Conservation (phyloP, 176 grass and related monocot genomes). For the Melocanna baccifera region DNA sequence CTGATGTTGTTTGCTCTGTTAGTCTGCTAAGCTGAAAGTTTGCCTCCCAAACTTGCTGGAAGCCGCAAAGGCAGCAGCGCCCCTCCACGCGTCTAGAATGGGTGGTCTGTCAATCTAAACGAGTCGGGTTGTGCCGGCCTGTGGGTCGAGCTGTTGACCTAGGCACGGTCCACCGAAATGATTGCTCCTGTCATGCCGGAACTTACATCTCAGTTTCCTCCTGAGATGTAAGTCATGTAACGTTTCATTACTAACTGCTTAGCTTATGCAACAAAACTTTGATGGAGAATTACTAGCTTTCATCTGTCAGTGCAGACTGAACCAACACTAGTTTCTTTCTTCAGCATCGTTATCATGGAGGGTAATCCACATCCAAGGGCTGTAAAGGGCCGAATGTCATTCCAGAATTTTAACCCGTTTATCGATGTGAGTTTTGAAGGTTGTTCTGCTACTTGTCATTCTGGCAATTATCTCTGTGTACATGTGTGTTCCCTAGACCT, state of each 20-base stretch:
- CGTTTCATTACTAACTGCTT: not conserved
- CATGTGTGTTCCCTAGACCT: conserved; percentile 37
- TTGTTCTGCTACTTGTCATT: conserved; percentile 23
- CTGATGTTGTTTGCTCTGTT: not conserved
- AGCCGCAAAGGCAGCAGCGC: conserved; percentile 59
- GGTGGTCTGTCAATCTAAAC: no score
- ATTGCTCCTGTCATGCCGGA: no score
- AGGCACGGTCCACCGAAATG: no score
- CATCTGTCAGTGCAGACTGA: not conserved
- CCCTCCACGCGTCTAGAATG: conserved; percentile 79
- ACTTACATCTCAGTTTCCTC: not conserved
- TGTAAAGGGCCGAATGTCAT: conserved; percentile 82
- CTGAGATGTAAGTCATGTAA: not conserved
- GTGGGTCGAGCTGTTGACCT: no score
- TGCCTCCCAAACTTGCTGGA: conserved; percentile 59
- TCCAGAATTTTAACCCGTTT: conserved; percentile 81
- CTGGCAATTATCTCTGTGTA: not conserved
- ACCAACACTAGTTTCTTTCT: not conserved
- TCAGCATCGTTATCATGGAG: conserved; percentile 90
- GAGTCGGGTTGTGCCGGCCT: no score
- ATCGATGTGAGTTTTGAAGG: conserved; percentile 67
- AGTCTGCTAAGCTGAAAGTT: conserved; percentile 77
- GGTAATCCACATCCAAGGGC: conserved; percentile 84
- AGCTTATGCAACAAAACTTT: not conserved
- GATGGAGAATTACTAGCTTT: not conserved